Base-by-base conservation (phyloP, 257 asterid species). In the Solanum okadae region DNA sequence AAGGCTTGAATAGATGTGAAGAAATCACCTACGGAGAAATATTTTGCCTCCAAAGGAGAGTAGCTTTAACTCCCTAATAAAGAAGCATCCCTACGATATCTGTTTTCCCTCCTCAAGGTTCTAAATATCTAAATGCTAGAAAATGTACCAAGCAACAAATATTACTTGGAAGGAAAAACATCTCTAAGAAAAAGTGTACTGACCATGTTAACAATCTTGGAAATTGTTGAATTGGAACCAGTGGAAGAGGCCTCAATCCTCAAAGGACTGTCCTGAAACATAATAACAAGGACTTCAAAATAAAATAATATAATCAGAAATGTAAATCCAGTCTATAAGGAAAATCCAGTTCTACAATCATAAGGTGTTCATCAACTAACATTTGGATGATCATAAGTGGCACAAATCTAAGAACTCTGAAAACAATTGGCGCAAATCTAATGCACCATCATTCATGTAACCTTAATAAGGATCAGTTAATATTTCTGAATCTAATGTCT, bases 121-220 rank as follows among this genome's bases (percentile, higher is more conserved):
- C 65, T 79, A 44, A 76, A 78, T 27, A 27, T 27, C 67, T 79
- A 44, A 79, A 49, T 46, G 40, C 67, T 44, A 44, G 40, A 79
- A 79, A 79, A 44, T 79, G 38, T 44, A 16, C 40, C 40, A 79
- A 46, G 67, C 67, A 79, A 20, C 40, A 44, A 46, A 5, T 44
- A 44, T 81, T 44, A 81, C 27, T 81, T 44, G 67, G 38, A 27
- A 81, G 68, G 67, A 71, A 34, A 46, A 86, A 20, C 40, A 49
- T 86, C 33, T 35, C 44, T 63, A 40, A 59, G 22, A 70, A 87
- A 79, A 40, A 20, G 72, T 44, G 23, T 25, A 89, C 85, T 89
- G 46, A 96, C 99, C 99, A 97, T 95, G 90, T 91, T 93, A 88
- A 97, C 97, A 91, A 97, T 96, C 96, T 96, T 97, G 90, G 98